Evolutionary conservation across 2,329 filamentous ascomycete species (phyloP).

Genomic region (Aphanoascus verrucosus): DNA sequence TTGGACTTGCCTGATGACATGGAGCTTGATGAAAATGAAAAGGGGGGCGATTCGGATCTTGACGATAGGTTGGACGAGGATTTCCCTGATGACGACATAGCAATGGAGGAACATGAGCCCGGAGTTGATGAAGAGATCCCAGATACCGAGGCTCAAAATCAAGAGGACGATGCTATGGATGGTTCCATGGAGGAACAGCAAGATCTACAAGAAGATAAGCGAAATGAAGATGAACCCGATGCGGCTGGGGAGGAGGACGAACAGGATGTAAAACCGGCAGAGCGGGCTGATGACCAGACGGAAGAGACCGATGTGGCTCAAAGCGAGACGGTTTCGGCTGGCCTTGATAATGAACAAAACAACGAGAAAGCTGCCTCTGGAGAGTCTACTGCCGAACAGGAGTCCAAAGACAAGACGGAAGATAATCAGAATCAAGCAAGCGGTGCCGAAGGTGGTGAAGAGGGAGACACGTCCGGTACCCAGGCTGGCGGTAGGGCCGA

Average conservation of each 20-base stretch:
- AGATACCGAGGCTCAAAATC: slow-evolving; percentile 26
- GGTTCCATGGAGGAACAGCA: slow-evolving; percentile 24
- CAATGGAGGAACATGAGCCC: slow-evolving; percentile 21
- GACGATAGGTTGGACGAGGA: slow-evolving; percentile 41
- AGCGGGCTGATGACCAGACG: slow-evolving; percentile 42
- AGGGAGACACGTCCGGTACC: slow-evolving; percentile 20
- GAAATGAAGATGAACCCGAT: slow-evolving; percentile 21
- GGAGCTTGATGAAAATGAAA: slow-evolving; percentile 61
- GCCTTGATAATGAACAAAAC: slow-evolving; percentile 32
- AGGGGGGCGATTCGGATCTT: slow-evolving; percentile 43
- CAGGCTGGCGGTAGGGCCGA: slow-evolving; percentile 29
- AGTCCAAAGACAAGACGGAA: slow-evolving; percentile 38
- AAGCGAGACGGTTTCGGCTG: slow-evolving; percentile 33
- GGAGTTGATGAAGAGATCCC: slow-evolving; percentile 22
- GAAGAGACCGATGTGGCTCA: slow-evolving; percentile 44
- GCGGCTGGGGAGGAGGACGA: slow-evolving; percentile 41
- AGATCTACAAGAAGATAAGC: slow-evolving; percentile 40
- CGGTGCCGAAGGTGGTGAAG: slow-evolving; percentile 33
- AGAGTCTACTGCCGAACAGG: slow-evolving; percentile 34
- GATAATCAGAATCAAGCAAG: slow-evolving; percentile 38
- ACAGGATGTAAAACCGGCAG: slow-evolving; percentile 38
- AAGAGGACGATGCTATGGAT: slow-evolving; percentile 24
- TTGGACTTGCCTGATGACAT: slow-evolving; percentile 81
- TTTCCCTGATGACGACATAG: slow-evolving; percentile 31
- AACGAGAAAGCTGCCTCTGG: slow-evolving; percentile 39